Evolutionary conservation across 805 yeast genomes (phyloP), one percentile per base, ranked within the genome.

Genomic region (Ogataea kodamae): DNA sequence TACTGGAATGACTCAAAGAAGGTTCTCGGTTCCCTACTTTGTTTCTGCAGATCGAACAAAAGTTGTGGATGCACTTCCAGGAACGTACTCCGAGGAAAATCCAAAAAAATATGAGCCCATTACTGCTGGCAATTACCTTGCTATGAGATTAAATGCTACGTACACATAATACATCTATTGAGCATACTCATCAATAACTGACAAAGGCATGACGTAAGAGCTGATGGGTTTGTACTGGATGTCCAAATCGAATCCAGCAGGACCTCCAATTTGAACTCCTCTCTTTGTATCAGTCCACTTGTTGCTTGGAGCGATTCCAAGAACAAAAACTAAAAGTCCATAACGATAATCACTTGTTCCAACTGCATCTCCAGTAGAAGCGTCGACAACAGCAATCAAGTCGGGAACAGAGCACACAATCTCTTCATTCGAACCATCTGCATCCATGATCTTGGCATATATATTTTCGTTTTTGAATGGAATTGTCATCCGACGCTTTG

Each of bases 391-490:
- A 2, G 70, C 43, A 39, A 68, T 66, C 33, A 68, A 42, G 43
- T 68, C 74, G n/a, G 74, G 74, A 24, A 67, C 73, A 5, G 68
- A 54, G 33, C 65, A 55, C 8, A 66, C 55, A n/a, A 58, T 48
- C 32, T 56, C 48, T 14, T 53, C 49, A 6, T 51, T 51, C 2
- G 34, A 37, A 5, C 43, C 46, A 25, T 42, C 43, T 6, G 39
- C 35, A 20, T 37, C 44, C 23, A 49, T 38, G 13, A 56, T 16
- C 31, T 52, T 53, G 17, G 65, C 64, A 22, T 50, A 50, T 14
- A 69, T 63, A 47, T 69, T 69, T 42, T 70, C 74, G 43, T 70
- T 69, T 49, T 69, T 66, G 62, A 69, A 70, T 18, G 74, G 73
- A 28, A 69, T 68, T n/a, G 43, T 42, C 52, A 62, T 37, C 14